Base-by-base conservation (phyloP, 805 yeast species). In the Pichia cabralensis region DNA sequence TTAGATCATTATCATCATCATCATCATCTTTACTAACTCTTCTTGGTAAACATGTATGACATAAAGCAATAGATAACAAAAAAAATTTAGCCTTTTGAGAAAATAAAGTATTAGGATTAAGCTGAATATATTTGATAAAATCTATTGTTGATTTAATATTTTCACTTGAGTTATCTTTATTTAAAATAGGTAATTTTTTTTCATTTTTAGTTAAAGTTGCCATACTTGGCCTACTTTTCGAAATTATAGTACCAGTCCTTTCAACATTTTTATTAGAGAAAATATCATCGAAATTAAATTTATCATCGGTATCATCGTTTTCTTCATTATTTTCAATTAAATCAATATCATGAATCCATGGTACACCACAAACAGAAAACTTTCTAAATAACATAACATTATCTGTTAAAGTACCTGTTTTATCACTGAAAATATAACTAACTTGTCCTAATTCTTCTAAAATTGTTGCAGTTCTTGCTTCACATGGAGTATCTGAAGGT, bases 391-490 rank as follows among this genome's bases (percentile, higher is more conserved):
- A 61, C 99, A 92, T 92, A 47, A 78, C 61, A 53, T 92, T 92
- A 48, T 92, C 97, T 1, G 99, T 92, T 41, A 92, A 67, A 0
- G 99, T 92, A 8, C 99, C 99, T 0, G 98, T 92, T 56, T 92
- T 92, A 58, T 92, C 99, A 40, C 95, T 82, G 55, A 92, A 92
- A 3, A 92, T 71, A 52, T 89, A 88, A 31, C 95, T 80, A 1
- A 94, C 96, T 54, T 92, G 99, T 3, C 99, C 99, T 47, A 92
- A 64, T 58, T 92, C 98, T 54, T 92, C 99, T 44, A 92, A 69
- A 45, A 92, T 85, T 0, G 96, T 83, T 0, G 97, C 95, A 0
- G 97, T 88, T 53, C 89, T 77, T 0, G 96, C 94, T 47, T 83
- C 95, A 31, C 95, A 89, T 0, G 95, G 95, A 0, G 95, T 92